Evolutionary conservation across 441 rosid genomes (phyloP).

Genomic region (Syzygium syzygioides): DNA sequence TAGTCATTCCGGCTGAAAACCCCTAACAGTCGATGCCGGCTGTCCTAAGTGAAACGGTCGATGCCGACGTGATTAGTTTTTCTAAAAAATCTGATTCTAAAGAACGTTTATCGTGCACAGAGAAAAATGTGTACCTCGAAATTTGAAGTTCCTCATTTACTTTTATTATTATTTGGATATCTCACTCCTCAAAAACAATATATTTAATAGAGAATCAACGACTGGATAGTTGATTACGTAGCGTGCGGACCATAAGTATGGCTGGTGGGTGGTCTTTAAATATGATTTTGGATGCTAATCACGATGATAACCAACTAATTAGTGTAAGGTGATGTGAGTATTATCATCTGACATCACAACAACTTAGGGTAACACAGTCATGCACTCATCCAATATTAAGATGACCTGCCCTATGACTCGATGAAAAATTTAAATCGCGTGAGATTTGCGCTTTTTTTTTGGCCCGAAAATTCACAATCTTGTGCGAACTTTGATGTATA

Average conservation of each 20-base stretch:
- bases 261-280: background rate
- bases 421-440: background rate
- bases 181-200: background rate
- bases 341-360: background rate
- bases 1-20: background rate
- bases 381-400: background rate
- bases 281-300: background rate
- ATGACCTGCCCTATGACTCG: background rate
- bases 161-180: background rate
- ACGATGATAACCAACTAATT: background rate
- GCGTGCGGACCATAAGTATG: background rate
- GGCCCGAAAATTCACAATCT: background rate
- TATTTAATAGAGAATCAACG: background rate
- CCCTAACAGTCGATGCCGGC: accelerated
- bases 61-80: background rate
- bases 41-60: accelerated
- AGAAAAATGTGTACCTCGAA: background rate
- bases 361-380: background rate
- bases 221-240: accelerated
- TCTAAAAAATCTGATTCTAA: background rate
- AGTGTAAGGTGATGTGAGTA: background rate
- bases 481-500: background rate
- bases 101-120: accelerated
- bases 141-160: background rate
- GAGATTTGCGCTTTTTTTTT: background rate